Evolutionary conservation across 2,329 filamentous ascomycete genomes (phyloP).

Genomic region (Daldinia eschscholtzii): DNA sequence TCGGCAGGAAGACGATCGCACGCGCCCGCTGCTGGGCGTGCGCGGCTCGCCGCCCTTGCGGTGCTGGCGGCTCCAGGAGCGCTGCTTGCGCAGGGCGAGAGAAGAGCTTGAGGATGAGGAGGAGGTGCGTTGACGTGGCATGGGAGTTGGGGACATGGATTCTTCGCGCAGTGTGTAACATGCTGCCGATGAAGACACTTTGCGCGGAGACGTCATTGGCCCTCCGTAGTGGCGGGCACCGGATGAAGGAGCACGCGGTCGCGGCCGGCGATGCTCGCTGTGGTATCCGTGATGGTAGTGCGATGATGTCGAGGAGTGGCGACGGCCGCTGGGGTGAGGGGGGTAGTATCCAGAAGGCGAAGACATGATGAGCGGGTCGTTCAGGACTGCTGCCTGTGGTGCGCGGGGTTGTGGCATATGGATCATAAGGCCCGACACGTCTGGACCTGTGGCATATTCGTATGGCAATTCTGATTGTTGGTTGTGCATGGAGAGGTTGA

Average conservation of each 20-base stretch:
- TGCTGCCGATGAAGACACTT: constrained; percentile 51
- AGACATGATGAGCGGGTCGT: constrained; percentile 30
- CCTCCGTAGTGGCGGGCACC: constrained; percentile 58
- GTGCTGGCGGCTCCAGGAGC: constrained; percentile 53
- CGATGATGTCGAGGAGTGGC: constrained; percentile 23
- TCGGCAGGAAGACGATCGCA: constrained; percentile 27
- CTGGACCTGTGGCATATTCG: constrained; percentile 52
- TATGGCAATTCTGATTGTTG: constrained; percentile 58
- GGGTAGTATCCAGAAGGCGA: constrained; percentile 36
- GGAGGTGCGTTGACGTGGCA: constrained; percentile 41
- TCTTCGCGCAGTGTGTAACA: constrained; percentile 50
- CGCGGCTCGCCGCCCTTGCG: constrained; percentile 30
- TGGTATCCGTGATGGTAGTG: constrained; percentile 43
- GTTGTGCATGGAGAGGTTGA: constrained; percentile 58
- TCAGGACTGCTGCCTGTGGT: constrained; percentile 56
- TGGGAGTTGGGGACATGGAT: constrained; percentile 57
- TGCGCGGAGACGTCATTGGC: constrained; percentile 58
- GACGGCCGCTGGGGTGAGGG: constrained; percentile 12
- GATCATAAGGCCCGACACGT: constrained; percentile 63
- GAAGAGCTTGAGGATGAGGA: constrained; percentile 30
- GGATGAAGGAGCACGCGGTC: constrained; percentile 67
- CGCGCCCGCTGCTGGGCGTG: constrained; percentile 27
- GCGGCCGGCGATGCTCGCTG: constrained; percentile 59
- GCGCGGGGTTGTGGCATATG: constrained; percentile 65
- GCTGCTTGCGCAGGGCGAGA: constrained; percentile 54